Percentiles rank a stretch among this genome's conserved stretches.
Conservation (phyloP, 768 basidiomycete species). For the Kwoniella dendrophila region DNA sequence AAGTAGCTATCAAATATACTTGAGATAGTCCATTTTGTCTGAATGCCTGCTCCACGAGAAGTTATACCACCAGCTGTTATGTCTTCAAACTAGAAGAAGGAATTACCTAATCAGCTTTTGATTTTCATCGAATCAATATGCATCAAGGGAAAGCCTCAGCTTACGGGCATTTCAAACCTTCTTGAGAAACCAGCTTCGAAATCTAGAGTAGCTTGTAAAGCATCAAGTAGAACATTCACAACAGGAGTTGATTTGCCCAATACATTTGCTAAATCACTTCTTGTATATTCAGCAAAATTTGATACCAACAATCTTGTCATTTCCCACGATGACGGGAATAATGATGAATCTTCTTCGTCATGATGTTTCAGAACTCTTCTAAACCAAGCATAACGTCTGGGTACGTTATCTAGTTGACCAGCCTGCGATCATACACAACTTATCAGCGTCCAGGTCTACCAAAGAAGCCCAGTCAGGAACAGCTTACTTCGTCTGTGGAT, state of each 20-base stretch:
- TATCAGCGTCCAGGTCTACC: background rate
- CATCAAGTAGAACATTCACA: constrained; percentile 79
- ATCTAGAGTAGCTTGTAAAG: constrained; percentile 80
- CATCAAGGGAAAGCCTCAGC: constrained; percentile 64
- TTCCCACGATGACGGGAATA: constrained; percentile 84
- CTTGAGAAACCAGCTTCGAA: constrained; percentile 80
- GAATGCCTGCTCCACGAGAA: background rate
- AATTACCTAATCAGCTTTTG: constrained; percentile 48
- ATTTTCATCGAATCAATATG: constrained; percentile 81
- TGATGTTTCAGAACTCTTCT: constrained; percentile 77
- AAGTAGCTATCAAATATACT: constrained; percentile 92
- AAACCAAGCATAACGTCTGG: constrained; percentile 94
- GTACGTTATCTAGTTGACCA: constrained; percentile 91
- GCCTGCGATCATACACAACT: constrained; percentile 56
- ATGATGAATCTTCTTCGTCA: constrained; percentile 79
- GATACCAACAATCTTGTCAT: constrained; percentile 78
- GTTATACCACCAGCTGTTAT: constrained; percentile 29
- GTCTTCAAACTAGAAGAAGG: constrained; percentile 39
- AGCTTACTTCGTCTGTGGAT: constrained; percentile 74
- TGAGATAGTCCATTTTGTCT: constrained; percentile 67
- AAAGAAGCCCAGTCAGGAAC: background rate
- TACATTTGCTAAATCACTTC: constrained; percentile 80
- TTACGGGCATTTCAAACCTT: constrained; percentile 73
- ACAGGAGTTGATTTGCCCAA: constrained; percentile 76
- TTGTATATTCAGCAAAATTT: constrained; percentile 89